phyloP scores from a whole-genome alignment of 2,329 filamentous ascomycete species.

The Lasiodiplodia citricola region DNA sequence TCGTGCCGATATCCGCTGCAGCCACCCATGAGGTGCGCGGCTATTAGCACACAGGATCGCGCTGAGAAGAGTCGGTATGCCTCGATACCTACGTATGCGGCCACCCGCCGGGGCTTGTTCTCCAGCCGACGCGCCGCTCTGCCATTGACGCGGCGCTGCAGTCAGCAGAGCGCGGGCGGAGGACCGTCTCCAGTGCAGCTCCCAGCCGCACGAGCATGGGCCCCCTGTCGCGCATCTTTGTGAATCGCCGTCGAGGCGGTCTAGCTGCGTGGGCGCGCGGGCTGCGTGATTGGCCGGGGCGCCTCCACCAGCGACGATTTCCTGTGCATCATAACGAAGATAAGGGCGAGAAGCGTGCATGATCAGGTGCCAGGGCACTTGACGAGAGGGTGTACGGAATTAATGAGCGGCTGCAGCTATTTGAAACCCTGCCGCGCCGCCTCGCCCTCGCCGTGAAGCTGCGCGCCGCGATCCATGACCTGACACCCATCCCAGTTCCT shows the following conservation, averaged over 20 bases:
- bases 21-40: background rate
- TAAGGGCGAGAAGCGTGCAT: slow-evolving; percentile 18
- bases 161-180: background rate
- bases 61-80: background rate
- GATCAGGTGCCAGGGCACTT: slow-evolving; percentile 5
- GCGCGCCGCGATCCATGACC: background rate
- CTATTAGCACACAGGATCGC: background rate
- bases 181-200: background rate
- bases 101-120: background rate
- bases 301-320: slow-evolving; percentile 23
- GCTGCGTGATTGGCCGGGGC: slow-evolving; percentile 8
- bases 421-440: slow-evolving; percentile 13
- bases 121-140: background rate
- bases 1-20: background rate
- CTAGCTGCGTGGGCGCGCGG: background rate
- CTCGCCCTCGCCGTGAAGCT: background rate
- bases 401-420: slow-evolving; percentile 1
- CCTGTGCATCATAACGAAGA: slow-evolving; percentile 21
- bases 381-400: slow-evolving; percentile 17
- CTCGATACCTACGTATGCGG: background rate
- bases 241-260: slow-evolving; percentile 21
- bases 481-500: slow-evolving; percentile 3
- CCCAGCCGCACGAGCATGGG: slow-evolving; percentile 8
- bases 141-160: background rate
- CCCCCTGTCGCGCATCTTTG: slow-evolving; percentile 8